Evolutionary conservation across 202 grass and related monocot genomes (phyloP).

Genomic region (Hordeum pubiflorum): DNA sequence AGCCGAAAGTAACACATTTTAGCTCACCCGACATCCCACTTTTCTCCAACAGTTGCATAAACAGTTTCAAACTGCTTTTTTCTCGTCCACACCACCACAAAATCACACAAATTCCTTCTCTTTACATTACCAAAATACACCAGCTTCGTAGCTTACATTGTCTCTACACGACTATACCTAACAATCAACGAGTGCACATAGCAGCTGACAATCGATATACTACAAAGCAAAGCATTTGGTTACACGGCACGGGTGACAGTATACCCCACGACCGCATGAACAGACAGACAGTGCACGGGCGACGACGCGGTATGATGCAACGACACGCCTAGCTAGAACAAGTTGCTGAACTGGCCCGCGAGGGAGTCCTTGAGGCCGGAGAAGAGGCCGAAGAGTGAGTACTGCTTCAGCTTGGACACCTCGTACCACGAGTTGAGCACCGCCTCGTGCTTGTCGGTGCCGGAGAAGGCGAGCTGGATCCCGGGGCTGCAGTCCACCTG

Average conservation of each 20-base stretch:
- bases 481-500: conserved; percentile 55
- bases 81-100: neutral
- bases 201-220: neutral
- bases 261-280: no score
- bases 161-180: neutral
- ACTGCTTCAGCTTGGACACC: conserved; percentile 81
- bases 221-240: neutral
- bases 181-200: neutral
- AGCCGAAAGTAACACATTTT: neutral
- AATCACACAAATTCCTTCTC: neutral
- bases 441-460: conserved; percentile 73
- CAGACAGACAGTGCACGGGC: neutral
- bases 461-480: conserved; percentile 88
- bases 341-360: conserved; percentile 36
- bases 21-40: neutral
- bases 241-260: no score
- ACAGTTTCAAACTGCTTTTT: neutral
- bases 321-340: conserved; percentile 32
- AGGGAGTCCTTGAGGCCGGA: conserved; percentile 76
- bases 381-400: conserved; percentile 70
- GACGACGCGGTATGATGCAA: neutral
- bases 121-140: neutral
- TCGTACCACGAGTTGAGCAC: conserved; percentile 95
- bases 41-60: neutral
- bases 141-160: neutral